Evolutionary conservation across 441 rosid genomes (phyloP).

Genomic region (Mallotus repandus): DNA sequence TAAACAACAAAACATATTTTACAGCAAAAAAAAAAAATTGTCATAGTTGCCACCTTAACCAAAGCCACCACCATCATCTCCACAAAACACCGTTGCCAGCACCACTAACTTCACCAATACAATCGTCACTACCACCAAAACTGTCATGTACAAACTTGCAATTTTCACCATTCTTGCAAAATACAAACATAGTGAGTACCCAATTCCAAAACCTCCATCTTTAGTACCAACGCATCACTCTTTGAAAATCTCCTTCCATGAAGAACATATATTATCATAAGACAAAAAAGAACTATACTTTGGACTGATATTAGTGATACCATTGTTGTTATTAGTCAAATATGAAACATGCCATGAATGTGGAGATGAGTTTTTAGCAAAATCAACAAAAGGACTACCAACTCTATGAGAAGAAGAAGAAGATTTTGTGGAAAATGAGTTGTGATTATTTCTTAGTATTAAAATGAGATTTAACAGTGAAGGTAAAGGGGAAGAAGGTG

Average conservation of each 20-base stretch:
- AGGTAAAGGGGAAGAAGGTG: slow-evolving; percentile 49
- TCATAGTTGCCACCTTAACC: too few species aligned
- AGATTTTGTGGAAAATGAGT: slow-evolving; percentile 43
- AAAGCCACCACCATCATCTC: too few species aligned
- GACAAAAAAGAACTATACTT: slow-evolving; percentile 55
- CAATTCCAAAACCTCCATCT: slow-evolving; percentile 45
- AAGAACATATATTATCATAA: slow-evolving; percentile 42
- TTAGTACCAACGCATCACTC: slow-evolving; percentile 65
- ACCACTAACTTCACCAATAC: slow-evolving; percentile 34
- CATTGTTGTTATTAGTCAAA: slow-evolving; percentile 15
- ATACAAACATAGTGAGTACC: slow-evolving; percentile 59
- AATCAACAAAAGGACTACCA: slow-evolving; percentile 36
- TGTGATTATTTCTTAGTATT: slow-evolving; percentile 39
- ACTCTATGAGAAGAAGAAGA: slow-evolving; percentile 62
- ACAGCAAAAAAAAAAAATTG: too few species aligned
- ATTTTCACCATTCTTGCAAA: slow-evolving; percentile 73
- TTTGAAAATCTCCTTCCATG: slow-evolving; percentile 80
- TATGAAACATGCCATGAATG: slow-evolving; percentile 38
- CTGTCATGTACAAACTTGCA: slow-evolving; percentile 59
- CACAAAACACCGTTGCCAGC: slow-evolving; percentile 31
- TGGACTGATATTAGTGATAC: slow-evolving; percentile 33
- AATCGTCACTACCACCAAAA: slow-evolving; percentile 31
- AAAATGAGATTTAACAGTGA: slow-evolving; percentile 45
- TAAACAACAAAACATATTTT: too few species aligned
- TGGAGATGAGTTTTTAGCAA: slow-evolving; percentile 41